These are phyloP conservation scores for Parastagonospora avenae DNA, from an alignment of 2,329 filamentous ascomycete species.

Conservation along the genomic window DNA sequence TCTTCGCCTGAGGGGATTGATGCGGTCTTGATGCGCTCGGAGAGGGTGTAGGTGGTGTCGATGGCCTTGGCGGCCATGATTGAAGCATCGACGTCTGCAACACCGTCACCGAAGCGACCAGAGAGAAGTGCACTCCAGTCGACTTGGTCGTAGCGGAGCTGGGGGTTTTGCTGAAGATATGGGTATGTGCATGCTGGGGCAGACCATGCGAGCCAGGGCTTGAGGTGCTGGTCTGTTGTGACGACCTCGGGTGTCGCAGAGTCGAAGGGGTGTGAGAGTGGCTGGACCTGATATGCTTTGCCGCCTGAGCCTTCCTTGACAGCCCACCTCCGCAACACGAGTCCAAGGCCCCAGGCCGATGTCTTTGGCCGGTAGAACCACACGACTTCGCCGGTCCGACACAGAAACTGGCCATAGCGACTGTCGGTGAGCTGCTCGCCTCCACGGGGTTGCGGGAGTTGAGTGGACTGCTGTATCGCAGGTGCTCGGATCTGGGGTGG, in stretches of 20 bases:
- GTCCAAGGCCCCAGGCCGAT: constrained; percentile 59
- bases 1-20: constrained; percentile 47
- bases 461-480: constrained; percentile 36
- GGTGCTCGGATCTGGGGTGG: constrained; percentile 30
- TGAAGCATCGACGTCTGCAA: constrained; percentile 61
- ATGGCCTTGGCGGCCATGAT: constrained; percentile 63
- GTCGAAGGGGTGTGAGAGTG: constrained; percentile 54
- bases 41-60: constrained; percentile 60
- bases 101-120: constrained; percentile 54
- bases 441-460: constrained; percentile 48
- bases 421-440: constrained; percentile 58
- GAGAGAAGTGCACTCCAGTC: constrained; percentile 56
- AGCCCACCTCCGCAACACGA: constrained; percentile 55
- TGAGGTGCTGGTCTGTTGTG: constrained; percentile 51
- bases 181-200: constrained; percentile 57
- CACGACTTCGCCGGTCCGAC: constrained; percentile 60
- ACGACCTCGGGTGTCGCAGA: constrained; percentile 50
- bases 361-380: constrained; percentile 58
- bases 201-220: constrained; percentile 65
- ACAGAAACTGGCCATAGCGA: constrained; percentile 56
- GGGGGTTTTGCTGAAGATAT: constrained; percentile 48
- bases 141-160: constrained; percentile 54
- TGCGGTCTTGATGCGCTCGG: constrained; percentile 52
- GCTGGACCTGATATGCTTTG: constrained; percentile 53
- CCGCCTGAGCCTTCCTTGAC: constrained; percentile 32